phyloP scores from a whole-genome alignment of 768 basidiomycete genomes.

The Strobilomyces dryophilus region DNA sequence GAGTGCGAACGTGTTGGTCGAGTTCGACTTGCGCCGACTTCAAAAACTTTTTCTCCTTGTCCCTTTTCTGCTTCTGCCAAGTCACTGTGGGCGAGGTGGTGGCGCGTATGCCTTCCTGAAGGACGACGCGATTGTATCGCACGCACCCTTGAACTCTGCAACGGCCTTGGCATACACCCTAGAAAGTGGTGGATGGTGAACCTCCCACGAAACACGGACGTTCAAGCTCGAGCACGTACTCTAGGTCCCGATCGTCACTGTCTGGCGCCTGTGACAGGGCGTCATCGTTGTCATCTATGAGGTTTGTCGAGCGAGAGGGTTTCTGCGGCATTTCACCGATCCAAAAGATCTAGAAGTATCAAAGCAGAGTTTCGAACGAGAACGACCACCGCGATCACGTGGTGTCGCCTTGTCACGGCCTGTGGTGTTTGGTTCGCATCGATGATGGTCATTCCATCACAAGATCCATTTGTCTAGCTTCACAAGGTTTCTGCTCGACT shows the following conservation, averaged over 20 bases:
- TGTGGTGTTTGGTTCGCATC: no score
- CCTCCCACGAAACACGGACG: not conserved
- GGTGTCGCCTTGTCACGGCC: no score
- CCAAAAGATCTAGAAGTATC: not conserved
- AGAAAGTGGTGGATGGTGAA: not conserved
- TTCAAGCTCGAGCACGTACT: slow-evolving; percentile 15
- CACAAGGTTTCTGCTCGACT: no score
- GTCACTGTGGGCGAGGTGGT: slow-evolving; percentile 16
- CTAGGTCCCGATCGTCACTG: slow-evolving; percentile 26
- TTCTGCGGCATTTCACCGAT: slow-evolving; percentile 12
- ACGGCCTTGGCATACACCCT: slow-evolving; percentile 30
- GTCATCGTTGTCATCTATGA: slow-evolving; percentile 13
- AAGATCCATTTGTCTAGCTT: no score
- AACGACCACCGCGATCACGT: slow-evolving; percentile 17
- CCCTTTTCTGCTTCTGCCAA: slow-evolving; percentile 30
- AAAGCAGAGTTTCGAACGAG: not conserved
- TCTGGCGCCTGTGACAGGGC: slow-evolving; percentile 14
- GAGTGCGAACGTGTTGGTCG: slow-evolving; percentile 20
- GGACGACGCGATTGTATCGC: not conserved
- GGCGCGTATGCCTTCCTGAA: not conserved
- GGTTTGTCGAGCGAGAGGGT: slow-evolving; percentile 5
- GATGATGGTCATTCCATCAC: no score
- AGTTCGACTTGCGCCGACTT: slow-evolving; percentile 22
- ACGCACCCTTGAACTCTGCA: slow-evolving; percentile 30
- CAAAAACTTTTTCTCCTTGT: slow-evolving; percentile 23